A percentile compares a stretch with the other conserved stretches of the same genome.
Evolutionary conservation across 2,329 filamentous ascomycete genomes (phyloP).

Genomic region (Aureobasidium uvarum): DNA sequence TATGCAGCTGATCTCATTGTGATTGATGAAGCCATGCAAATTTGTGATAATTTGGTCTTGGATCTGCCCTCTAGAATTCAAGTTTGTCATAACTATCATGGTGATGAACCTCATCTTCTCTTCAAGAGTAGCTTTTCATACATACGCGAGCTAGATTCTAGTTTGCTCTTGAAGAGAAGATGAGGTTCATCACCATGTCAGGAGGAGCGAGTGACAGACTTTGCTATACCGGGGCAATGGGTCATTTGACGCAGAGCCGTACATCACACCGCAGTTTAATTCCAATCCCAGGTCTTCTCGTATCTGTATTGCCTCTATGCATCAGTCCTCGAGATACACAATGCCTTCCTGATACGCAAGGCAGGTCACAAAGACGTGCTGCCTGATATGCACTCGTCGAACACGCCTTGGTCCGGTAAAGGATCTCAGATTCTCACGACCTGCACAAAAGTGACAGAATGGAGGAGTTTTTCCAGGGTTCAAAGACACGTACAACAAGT

Average conservation of each 20-base stretch:
- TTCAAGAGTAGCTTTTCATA: no score
- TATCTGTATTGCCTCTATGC: background rate
- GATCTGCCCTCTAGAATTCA: background rate
- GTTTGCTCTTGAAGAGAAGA: no score
- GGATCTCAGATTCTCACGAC: background rate
- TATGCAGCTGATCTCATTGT: no score
- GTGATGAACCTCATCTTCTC: no score
- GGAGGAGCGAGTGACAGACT: background rate
- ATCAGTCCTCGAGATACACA: background rate
- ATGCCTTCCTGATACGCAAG: background rate
- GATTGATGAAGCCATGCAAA: no score
- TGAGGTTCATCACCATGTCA: no score
- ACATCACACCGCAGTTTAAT: background rate
- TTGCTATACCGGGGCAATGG: background rate
- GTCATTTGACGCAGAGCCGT: constrained; percentile 1
- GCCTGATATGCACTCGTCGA: background rate
- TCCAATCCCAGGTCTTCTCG: background rate
- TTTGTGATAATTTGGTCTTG: no score
- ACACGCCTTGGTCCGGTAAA: background rate
- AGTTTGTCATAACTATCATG: background rate
- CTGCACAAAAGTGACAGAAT: background rate
- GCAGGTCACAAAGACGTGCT: background rate
- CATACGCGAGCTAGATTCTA: no score
- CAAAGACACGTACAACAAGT: no score
- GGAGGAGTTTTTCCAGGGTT: background rate